A percentile compares a stretch with the other conserved stretches of the same genome.
phyloP scores from a whole-genome alignment of 331 rosid genomes.

The Cydonia oblonga region DNA sequence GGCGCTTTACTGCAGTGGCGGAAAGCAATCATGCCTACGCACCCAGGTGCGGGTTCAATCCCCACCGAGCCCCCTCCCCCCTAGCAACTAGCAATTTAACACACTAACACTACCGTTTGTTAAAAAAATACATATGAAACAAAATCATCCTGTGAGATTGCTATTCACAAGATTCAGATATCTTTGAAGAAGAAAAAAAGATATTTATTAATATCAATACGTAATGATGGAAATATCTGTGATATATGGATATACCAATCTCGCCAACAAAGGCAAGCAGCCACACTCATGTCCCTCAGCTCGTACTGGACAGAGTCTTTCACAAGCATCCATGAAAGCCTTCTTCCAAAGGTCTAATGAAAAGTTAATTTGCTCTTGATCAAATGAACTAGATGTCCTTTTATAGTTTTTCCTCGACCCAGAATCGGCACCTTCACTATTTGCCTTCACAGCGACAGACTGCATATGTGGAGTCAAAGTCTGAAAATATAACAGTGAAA shows the following conservation, averaged over 20 bases:
- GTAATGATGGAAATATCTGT: neutral
- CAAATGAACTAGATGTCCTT: conserved; percentile 37
- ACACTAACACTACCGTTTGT: too few species aligned
- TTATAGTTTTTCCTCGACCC: conserved; percentile 30
- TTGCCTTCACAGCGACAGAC: conserved; percentile 32
- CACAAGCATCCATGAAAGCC: conserved; percentile 75
- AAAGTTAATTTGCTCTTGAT: conserved; percentile 57
- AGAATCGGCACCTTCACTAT: conserved; percentile 22
- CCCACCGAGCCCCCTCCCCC: too few species aligned
- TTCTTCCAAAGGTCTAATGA: conserved; percentile 83
- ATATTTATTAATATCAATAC: neutral
- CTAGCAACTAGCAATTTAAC: too few species aligned
- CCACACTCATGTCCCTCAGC: conserved; percentile 98
- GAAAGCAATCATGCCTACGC: too few species aligned
- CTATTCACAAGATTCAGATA: neutral
- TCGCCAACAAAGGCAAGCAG: conserved; percentile 75
- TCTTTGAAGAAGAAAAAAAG: neutral
- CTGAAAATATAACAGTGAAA: conserved; percentile 32
- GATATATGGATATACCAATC: conserved; percentile 48
- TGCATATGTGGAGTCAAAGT: conserved; percentile 94
- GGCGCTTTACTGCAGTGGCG: too few species aligned
- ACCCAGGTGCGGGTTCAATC: too few species aligned
- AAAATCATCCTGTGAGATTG: neutral
- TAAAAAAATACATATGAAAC: neutral
- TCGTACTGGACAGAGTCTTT: conserved; percentile 85